Evolutionary conservation across 176 grass and related monocot species (phyloP).

Genomic region (Musa schizocarpa): DNA sequence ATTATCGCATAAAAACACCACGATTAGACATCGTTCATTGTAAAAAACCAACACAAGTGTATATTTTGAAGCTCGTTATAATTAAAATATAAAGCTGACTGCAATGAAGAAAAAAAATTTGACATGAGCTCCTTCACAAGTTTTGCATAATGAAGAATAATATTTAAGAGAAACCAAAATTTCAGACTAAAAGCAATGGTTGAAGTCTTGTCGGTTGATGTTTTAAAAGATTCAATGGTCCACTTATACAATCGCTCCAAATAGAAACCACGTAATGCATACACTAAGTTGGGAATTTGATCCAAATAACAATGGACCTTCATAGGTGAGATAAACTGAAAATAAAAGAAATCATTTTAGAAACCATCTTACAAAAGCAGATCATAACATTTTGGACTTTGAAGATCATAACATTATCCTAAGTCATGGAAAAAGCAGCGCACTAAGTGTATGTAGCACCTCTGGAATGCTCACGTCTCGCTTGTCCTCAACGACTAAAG

Average conservation of each 20-base stretch:
- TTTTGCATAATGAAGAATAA: background rate
- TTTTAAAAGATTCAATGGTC: background rate
- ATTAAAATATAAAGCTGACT: background rate
- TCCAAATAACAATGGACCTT: too few species aligned
- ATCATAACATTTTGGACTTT: background rate
- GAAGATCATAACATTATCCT: background rate
- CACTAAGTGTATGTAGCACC: background rate
- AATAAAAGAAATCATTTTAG: too few species aligned
- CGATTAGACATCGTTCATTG: background rate
- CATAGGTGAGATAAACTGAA: too few species aligned
- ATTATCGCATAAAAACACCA: background rate
- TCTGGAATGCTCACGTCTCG: background rate
- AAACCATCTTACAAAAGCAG: too few species aligned
- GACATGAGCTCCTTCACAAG: background rate
- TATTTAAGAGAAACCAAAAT: background rate
- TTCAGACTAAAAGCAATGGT: too few species aligned
- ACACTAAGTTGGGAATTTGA: too few species aligned
- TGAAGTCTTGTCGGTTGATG: background rate
- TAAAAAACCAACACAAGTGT: background rate
- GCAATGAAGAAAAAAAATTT: background rate
- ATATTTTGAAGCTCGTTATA: background rate
- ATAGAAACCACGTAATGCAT: background rate
- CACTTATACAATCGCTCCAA: background rate
- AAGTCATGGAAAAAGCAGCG: background rate
- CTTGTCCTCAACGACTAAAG: background rate